These are phyloP conservation scores for Cyberlindnera xishuangbannaensis DNA, from an alignment of 805 yeast genomes.

Conservation along the genomic window DNA sequence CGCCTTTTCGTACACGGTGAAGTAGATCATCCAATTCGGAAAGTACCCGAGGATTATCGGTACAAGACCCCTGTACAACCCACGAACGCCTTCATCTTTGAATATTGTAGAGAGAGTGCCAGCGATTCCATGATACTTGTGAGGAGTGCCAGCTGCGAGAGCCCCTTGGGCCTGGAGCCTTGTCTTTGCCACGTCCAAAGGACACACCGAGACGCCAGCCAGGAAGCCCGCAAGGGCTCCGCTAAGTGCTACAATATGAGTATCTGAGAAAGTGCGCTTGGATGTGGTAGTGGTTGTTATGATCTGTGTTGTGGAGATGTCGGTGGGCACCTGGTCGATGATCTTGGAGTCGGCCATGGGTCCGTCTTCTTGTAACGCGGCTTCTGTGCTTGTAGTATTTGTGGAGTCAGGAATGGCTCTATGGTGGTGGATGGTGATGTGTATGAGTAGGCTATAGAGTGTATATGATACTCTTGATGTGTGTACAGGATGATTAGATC, in stretches of 20 bases:
- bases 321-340: conserved; percentile 3
- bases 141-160: conserved; percentile 4
- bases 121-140: conserved; percentile 48
- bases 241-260: conserved; percentile 67
- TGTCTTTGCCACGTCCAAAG: conserved; percentile 93
- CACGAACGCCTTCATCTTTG: conserved; percentile 73
- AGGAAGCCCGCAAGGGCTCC: conserved; percentile 94
- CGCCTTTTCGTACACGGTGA: conserved; percentile 79
- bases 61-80: conserved; percentile 82
- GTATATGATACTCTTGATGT: too few species aligned
- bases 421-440: too few species aligned
- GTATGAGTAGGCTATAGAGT: too few species aligned
- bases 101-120: conserved; percentile 63
- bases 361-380: neutral
- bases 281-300: conserved; percentile 3
- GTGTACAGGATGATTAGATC: too few species aligned
- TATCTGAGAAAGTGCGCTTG: conserved; percentile 27
- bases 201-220: conserved; percentile 88
- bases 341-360: conserved; percentile 2
- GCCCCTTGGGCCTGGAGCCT: conserved; percentile 88
- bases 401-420: too few species aligned
- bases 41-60: conserved; percentile 94
- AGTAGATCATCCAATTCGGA: conserved; percentile 97
- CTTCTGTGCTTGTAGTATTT: too few species aligned
- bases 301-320: conserved; percentile 8